Base-by-base conservation (phyloP, 805 yeast species). In the Saccharomycopsis sp. region DNA sequence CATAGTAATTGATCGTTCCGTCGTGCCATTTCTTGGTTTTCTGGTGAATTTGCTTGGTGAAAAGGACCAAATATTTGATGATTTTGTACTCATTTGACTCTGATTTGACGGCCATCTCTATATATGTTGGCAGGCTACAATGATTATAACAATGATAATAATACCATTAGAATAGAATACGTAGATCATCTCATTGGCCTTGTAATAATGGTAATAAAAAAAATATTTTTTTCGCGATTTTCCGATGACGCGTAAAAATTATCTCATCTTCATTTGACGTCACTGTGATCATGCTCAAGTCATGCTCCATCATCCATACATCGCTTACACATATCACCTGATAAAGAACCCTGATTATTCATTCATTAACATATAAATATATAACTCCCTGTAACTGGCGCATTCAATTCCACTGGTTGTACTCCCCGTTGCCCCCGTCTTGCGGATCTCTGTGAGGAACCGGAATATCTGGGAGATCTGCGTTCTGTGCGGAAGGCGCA, bases 21-120 rank as follows among this genome's bases (percentile, higher is more conserved):
- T 81, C 86, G 57, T 71, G 71, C 85, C 85, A 81, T 59, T 69
- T 69, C 64, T 81, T 80, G 52, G 72, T 74, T 59, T 75, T 78
- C 64, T 81, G 83, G 9, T 59, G 61, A 5, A 78, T 66, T 22
- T 83, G 70, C 34, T 66, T 70, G 1, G 84, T 76, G 65, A 74
- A 81, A 15, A 81, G 71, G 2, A 81, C 68, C n/a, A 68, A 62
- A 64, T 71, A 81, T 64, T 80, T 82, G 54, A 76, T 73, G 54
- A 78, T 78, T 38, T 73, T 68, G 2, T 44, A 44, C 12, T 44
- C 49, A 17, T 44, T 44, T 44, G 49, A 44, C 20, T 44, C 49
- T 19, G 19, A 19, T 44, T 44, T 44, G 7, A 44, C 22, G 22
- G 22, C 22, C 22, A 44, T 44, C 7, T 44, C 14, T 35, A 35